Conservation (phyloP, 257 asterid species). For the Lycium barbarum region DNA sequence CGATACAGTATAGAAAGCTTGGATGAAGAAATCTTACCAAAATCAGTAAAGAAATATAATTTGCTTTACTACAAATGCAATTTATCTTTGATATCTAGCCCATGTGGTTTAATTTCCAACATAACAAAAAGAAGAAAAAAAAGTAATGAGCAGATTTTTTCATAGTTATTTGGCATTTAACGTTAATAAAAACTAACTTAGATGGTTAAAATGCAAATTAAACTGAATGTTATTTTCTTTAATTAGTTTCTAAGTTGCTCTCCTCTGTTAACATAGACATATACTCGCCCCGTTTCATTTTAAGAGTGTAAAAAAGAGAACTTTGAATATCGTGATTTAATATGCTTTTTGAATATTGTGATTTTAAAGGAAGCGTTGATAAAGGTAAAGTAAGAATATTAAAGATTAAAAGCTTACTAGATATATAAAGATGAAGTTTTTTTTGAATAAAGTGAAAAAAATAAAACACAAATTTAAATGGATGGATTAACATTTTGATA, state of each 20-base stretch:
- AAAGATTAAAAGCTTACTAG: background rate
- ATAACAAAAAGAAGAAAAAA: background rate
- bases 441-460: too few species aligned
- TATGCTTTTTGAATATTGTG: background rate
- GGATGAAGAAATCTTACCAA: background rate
- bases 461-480: too few species aligned
- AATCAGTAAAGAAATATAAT: background rate
- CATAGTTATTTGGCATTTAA: background rate
- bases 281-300: background rate
- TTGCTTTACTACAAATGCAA: background rate
- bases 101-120: slow-evolving; percentile 5
- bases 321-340: background rate
- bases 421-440: too few species aligned
- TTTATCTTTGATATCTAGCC: background rate
- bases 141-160: background rate
- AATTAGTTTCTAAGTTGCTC: background rate
- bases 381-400: too few species aligned
- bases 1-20: background rate
- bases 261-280: background rate
- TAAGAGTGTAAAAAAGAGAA: background rate
- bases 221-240: background rate
- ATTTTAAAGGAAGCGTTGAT: too few species aligned
- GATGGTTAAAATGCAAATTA: background rate
- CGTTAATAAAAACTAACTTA: background rate
- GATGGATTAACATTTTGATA: background rate